Evolutionary conservation across 495 filamentous ascomycete genomes (phyloP).

Genomic region (Jackrogersella multiformis): DNA sequence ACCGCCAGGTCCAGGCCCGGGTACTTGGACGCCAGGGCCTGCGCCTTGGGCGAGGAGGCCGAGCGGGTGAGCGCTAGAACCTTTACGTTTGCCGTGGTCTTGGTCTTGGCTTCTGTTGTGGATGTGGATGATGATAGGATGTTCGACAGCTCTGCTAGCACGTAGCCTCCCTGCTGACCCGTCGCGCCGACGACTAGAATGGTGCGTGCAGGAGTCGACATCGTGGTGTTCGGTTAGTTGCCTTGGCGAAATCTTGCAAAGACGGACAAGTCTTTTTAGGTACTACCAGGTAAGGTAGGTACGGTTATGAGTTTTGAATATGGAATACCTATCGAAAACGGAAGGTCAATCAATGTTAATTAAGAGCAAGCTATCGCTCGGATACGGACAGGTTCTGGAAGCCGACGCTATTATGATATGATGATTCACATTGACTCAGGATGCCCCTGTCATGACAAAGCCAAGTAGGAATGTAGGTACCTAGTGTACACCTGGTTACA

Average conservation of each 20-base stretch:
- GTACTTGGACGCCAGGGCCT: conserved; percentile 55
- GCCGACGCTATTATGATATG: neutral
- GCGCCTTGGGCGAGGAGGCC: conserved; percentile 60
- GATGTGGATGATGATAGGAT: conserved; percentile 42
- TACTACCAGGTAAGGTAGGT: no score
- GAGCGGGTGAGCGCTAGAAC: conserved; percentile 78
- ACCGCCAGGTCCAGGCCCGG: conserved; percentile 55
- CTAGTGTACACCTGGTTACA: no score
- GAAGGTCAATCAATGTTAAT: neutral
- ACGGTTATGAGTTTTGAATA: no score
- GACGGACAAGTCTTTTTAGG: no score
- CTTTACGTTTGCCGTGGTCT: conserved; percentile 53
- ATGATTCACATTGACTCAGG: neutral
- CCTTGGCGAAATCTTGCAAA: no score
- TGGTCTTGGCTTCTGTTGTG: conserved; percentile 19
- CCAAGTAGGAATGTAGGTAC: no score
- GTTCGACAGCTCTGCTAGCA: conserved; percentile 63
- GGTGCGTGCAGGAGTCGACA: conserved; percentile 38
- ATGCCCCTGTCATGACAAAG: neutral
- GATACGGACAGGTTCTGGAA: conserved; percentile 4
- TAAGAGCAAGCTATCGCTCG: neutral
- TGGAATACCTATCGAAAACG: neutral
- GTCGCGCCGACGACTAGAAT: conserved; percentile 76
- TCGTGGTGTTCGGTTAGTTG: no score
- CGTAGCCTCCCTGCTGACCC: conserved; percentile 73